Evolutionary conservation across 169 alveolate species (phyloP).

Genomic region (Condylostoma magnum): DNA sequence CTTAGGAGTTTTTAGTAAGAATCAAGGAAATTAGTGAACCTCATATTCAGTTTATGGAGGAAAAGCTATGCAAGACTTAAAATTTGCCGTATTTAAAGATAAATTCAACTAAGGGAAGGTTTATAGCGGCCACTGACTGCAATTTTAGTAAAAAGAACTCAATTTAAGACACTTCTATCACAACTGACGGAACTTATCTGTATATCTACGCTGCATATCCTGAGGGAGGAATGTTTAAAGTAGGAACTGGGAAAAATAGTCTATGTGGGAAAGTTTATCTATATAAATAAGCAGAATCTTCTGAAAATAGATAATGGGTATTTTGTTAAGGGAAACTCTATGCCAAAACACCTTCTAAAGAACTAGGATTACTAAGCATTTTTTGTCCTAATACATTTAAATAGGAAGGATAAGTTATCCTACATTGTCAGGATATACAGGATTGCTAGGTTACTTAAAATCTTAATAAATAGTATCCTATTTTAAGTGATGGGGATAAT

Average conservation of each 20-base stretch:
- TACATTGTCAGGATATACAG: slow-evolving; percentile 58
- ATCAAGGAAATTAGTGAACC: not conserved
- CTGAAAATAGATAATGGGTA: slow-evolving; percentile 75
- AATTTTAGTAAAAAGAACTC: not conserved
- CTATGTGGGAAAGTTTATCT: slow-evolving; percentile 80
- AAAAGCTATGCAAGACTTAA: not conserved
- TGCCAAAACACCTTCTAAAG: slow-evolving; percentile 55
- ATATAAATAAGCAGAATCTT: slow-evolving; percentile 43
- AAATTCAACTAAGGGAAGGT: slow-evolving; percentile 2
- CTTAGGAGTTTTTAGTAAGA: not conserved
- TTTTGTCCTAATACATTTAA: slow-evolving; percentile 55
- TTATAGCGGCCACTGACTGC: slow-evolving; percentile 21
- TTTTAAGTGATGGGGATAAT: slow-evolving; percentile 64
- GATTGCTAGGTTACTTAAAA: slow-evolving; percentile 30
- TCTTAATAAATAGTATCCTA: slow-evolving; percentile 63
- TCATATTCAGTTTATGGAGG: not conserved
- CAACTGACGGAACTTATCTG: slow-evolving; percentile 77
- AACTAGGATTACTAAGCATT: slow-evolving; percentile 39
- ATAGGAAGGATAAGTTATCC: slow-evolving; percentile 38
- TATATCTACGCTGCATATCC: slow-evolving; percentile 60
- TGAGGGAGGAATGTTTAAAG: slow-evolving; percentile 79
- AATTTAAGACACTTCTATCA: slow-evolving; percentile 45
- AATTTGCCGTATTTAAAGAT: slow-evolving; percentile 2
- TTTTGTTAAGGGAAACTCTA: slow-evolving; percentile 77
- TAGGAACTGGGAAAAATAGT: slow-evolving; percentile 85